Evolutionary conservation across 139 green algal species (phyloP), one percentile per base, ranked within the genome.

Genomic region (Chlorella sp.): DNA sequence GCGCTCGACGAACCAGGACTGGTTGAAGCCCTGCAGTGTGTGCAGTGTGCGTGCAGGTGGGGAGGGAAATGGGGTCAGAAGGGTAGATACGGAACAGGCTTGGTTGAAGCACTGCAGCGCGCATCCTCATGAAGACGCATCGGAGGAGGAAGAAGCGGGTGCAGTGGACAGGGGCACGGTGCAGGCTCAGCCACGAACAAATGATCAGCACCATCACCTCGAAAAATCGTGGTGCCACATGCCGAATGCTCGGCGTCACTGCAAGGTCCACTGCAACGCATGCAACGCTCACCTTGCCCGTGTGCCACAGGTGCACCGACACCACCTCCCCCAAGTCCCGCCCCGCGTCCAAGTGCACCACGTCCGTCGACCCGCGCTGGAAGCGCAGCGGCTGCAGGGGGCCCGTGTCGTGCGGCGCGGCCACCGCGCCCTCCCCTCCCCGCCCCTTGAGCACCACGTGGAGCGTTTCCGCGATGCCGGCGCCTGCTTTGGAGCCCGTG

Each of bases 261-360:
- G n/a, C n/a, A n/a, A n/a, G n/a, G n/a, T n/a, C n/a, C n/a, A n/a
- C n/a, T n/a, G n/a, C n/a, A n/a, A n/a, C n/a, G n/a, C n/a, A n/a
- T n/a, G n/a, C n/a, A n/a, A n/a, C n/a, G 29, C 29, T 26, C n/a
- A 67, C 74, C 61, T 79, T 49, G 42, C 74, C 74, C 6, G 62
- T 31, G 49, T 79, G 74, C 74, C 77, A 77, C 66, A 82, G 66
- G 35, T 75, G 74, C 27, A 82, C 2, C 0, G 36, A 51, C 1
- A 49, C 49, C n/a, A 82, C 71, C n/a, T 82, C 77, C 0, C 77
- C 77, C n/a, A 82, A 33, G 49, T 82, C 71, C 10, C 2, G 6
- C 0, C 30, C 49, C 2, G 72, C 62, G 10, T 78, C 77, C 49
- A 82, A 31, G 60, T 62, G 51, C 36, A 77, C 67, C 24, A 77